Percentiles rank a stretch among this genome's conserved stretches.
phyloP scores from a whole-genome alignment of 1,284 basidiomycete genomes.

The Papiliotrema terrestris region DNA sequence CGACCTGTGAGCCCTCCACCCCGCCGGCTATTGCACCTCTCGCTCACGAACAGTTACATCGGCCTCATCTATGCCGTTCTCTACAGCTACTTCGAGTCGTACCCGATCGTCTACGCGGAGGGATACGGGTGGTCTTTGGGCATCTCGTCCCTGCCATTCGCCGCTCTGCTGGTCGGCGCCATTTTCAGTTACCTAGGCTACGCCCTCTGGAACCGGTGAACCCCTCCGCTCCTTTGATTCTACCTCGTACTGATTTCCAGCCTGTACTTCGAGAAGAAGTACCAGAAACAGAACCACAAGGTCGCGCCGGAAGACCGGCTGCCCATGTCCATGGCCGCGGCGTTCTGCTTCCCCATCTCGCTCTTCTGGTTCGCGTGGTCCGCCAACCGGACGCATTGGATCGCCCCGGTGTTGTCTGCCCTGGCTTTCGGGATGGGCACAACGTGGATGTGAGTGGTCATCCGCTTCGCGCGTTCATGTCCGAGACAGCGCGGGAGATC shows the following conservation, averaged over 20 bases:
- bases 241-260: background rate
- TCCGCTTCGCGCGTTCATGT: background rate
- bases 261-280: conserved; percentile 20
- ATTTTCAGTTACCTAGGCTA: conserved; percentile 22
- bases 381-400: conserved; percentile 32
- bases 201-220: conserved; percentile 27
- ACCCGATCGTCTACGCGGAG: conserved; percentile 30
- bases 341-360: conserved; percentile 33
- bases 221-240: background rate
- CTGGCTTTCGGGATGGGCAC: conserved; percentile 30
- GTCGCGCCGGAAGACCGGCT: conserved; percentile 30
- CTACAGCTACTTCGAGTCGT: conserved; percentile 31
- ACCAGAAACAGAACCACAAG: conserved; percentile 11
- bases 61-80: conserved; percentile 23
- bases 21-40: background rate
- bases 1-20: conserved; percentile 20
- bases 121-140: conserved; percentile 27
- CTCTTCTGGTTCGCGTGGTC: conserved; percentile 42
- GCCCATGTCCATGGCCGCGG: conserved; percentile 23
- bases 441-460: conserved; percentile 23
- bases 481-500: too few species aligned
- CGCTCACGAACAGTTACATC: conserved; percentile 3
- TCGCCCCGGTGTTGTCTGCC: conserved; percentile 26
- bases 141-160: conserved; percentile 25
- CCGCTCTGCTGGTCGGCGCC: conserved; percentile 30